Conservation (phyloP, 768 basidiomycete species). For the Cyathus striatus region DNA sequence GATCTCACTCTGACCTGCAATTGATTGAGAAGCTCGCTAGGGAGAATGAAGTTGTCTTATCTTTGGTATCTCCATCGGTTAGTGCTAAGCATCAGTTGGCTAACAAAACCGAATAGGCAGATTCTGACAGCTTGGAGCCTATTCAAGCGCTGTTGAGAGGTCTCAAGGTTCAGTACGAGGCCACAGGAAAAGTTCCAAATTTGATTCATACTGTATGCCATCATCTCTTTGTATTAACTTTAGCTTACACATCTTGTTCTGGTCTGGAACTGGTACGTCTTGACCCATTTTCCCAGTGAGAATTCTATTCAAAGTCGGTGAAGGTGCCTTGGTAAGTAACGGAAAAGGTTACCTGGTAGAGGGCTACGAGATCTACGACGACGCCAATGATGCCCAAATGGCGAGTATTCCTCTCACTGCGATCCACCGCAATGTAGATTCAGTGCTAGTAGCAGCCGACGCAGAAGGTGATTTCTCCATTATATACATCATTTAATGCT, state of each 20-base stretch:
- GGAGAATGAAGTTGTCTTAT: conserved; percentile 33
- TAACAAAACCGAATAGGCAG: neutral
- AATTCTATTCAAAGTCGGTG: conserved; percentile 8
- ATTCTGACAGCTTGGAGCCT: neutral
- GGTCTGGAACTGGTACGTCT: conserved; percentile 1
- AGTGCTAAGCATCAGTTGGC: neutral
- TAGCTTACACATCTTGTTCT: neutral
- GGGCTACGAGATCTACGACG: conserved; percentile 25
- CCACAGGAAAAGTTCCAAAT: neutral
- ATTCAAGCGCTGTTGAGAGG: neutral
- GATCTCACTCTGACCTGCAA: conserved; percentile 34
- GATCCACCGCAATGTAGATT: conserved; percentile 33
- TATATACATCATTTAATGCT: neutral
- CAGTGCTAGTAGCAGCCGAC: conserved; percentile 29
- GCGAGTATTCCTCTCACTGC: conserved; percentile 23
- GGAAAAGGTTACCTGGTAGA: conserved; percentile 22
- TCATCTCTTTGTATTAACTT: neutral
- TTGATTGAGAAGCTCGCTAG: conserved; percentile 35
- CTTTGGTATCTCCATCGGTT: conserved; percentile 20
- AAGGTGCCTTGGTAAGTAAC: conserved; percentile 24
- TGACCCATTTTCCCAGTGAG: neutral
- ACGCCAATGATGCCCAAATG: conserved; percentile 26
- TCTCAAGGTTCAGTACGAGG: neutral
- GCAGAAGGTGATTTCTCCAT: conserved; percentile 20
- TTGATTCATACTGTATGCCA: neutral